phyloP scores from a whole-genome alignment of 495 filamentous ascomycete species.

The Astrothelium subdiscretum region DNA sequence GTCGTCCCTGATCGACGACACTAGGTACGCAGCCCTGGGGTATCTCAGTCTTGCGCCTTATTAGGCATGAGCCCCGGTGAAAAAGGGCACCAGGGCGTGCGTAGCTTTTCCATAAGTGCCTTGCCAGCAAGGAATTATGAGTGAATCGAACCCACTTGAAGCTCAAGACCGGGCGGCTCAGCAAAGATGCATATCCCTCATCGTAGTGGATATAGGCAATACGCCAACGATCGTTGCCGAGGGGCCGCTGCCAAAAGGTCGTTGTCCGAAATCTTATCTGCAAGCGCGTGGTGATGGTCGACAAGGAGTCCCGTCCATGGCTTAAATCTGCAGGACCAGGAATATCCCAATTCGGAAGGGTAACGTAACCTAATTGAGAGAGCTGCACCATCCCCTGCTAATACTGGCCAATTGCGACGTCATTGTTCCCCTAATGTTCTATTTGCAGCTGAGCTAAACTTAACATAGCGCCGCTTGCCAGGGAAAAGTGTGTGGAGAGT shows the following conservation, averaged over 20 bases:
- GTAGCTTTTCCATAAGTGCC: too few relatives aligned
- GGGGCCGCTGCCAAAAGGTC: background rate
- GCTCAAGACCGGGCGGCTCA: too few relatives aligned
- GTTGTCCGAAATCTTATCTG: background rate
- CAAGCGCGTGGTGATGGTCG: background rate
- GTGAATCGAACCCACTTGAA: too few relatives aligned
- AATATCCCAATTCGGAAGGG: background rate
- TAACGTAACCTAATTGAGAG: background rate
- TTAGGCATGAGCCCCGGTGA: too few relatives aligned
- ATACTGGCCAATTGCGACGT: background rate
- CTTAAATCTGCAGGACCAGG: background rate
- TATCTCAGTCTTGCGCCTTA: too few relatives aligned
- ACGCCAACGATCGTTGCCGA: background rate
- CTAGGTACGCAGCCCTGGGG: too few relatives aligned
- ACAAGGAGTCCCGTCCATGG: background rate
- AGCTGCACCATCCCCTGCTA: background rate
- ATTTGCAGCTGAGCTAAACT: background rate
- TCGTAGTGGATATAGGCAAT: background rate
- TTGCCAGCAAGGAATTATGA: too few relatives aligned
- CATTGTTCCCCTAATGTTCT: background rate
- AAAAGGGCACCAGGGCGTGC: too few relatives aligned
- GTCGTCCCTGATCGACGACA: background rate
- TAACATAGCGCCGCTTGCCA: background rate
- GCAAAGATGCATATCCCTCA: too few relatives aligned
- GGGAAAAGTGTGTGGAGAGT: background rate